Base-by-base conservation (phyloP, 495 filamentous ascomycete genomes). In the Aspergillus asperescens region DNA sequence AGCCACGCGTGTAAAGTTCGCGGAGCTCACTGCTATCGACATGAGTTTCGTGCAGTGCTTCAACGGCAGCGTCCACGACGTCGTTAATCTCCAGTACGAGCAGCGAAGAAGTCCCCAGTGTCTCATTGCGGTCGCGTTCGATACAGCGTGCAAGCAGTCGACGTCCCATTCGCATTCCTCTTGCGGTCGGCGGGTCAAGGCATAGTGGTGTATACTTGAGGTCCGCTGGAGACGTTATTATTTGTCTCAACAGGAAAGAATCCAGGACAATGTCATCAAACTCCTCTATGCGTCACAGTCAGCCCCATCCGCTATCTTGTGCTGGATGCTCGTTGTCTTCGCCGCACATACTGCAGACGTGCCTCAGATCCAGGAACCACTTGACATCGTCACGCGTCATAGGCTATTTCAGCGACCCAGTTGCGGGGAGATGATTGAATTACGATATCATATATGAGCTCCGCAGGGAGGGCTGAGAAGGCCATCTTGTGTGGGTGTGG, bases 331-430 rank as follows among this genome's bases (percentile, higher is more conserved):
- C n/a, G n/a, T n/a, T n/a, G n/a, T n/a, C n/a, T n/a, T n/a, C n/a
- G n/a, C n/a, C n/a, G n/a, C n/a, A 47, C 44, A 16, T 35, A 47
- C 44, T 47, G 44, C 44, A 47, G 5, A 47, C 29, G 13, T 35
- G 44, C 44, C 44, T 6, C 18, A 47, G 28, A 12, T 18, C 29
- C 3, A 47, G 44, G 24, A 47, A 47, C 9, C 7, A 1, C 29
- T 8, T 35, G 29, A 47, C 44, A 15, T 47, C 28, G 29, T 23
- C 9, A 0, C 20, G 44, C 29, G 28, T 47, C 29, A 15, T 7
- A 12, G 44, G 44, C 44, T 47, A 47, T 29, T 35, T 35, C 18
- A 29, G 29, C 44, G 29, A 47, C 12, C 19, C 9, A n/a, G 6
- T 47, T 29, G 2, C 7, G 18, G 18, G 44, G 44, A 9, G 19